Evolutionary conservation across 2,329 filamentous ascomycete genomes (phyloP).

Genomic region (Paracoccidioides lutzii): DNA sequence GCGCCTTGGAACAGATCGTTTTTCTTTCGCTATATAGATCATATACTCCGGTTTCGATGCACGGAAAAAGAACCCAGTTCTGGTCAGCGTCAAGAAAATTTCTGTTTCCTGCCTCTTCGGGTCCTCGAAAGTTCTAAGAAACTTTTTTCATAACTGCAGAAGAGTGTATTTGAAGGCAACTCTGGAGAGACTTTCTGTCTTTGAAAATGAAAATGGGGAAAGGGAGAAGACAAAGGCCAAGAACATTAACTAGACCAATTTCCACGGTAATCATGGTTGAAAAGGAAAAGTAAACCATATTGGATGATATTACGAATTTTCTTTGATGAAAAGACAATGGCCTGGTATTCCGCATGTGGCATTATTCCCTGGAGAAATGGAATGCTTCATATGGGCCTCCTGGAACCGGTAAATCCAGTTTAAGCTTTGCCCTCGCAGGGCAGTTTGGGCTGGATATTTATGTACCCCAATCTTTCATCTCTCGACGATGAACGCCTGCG

Average conservation of each 20-base stretch:
- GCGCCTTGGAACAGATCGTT: conserved; percentile 14
- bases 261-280: conserved; percentile 11
- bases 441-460: conserved; percentile 73
- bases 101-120: background rate
- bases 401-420: conserved; percentile 75
- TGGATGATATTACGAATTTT: conserved; percentile 28
- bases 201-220: conserved; percentile 15
- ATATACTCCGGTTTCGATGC: conserved; percentile 16
- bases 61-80: background rate
- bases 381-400: conserved; percentile 68
- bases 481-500: conserved; percentile 71
- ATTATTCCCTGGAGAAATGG: conserved; percentile 77
- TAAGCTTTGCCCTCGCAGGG: conserved; percentile 76
- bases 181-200: conserved; percentile 20
- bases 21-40: conserved; percentile 14
- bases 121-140: conserved; percentile 12
- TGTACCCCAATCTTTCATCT: conserved; percentile 67
- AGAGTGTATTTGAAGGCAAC: conserved; percentile 18
- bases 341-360: conserved; percentile 70
- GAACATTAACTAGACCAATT: conserved; percentile 7
- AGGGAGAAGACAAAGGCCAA: conserved; percentile 11
- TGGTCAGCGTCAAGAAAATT: background rate
- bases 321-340: conserved; percentile 16
- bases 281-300: conserved; percentile 15
- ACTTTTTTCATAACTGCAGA: conserved; percentile 20